A percentile compares a stretch with the other conserved stretches of the same genome.
phyloP scores from a whole-genome alignment of 2,329 filamentous ascomycete species.

The Hymenotorrendiella dingleyae region DNA sequence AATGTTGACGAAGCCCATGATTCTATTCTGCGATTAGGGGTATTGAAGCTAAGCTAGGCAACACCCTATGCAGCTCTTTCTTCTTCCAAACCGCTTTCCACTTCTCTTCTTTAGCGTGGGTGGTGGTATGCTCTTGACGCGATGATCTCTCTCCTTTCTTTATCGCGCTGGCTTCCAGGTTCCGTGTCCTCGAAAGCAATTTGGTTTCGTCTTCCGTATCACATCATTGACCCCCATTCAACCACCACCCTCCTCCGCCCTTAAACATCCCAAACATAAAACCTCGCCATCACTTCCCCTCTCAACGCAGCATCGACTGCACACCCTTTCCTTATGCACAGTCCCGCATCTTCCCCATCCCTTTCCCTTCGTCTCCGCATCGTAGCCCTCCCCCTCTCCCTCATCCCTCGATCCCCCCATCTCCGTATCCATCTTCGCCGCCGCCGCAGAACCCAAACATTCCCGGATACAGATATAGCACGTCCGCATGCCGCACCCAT shows the following conservation, averaged over 20 bases:
- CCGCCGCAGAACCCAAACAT: slow-evolving; percentile 45
- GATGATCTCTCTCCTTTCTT: too few species aligned
- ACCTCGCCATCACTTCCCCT: slow-evolving; percentile 58
- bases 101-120: too few species aligned
- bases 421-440: slow-evolving; percentile 19
- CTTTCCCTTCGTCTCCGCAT: slow-evolving; percentile 1
- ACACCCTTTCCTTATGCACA: slow-evolving; percentile 42
- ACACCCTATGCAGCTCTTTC: too few species aligned
- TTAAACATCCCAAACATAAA: slow-evolving; percentile 58
- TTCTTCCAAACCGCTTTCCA: too few species aligned
- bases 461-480: slow-evolving; percentile 65
- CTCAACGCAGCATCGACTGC: slow-evolving; percentile 65
- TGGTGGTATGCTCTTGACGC: too few species aligned
- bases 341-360: neutral
- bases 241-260: slow-evolving; percentile 13
- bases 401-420: slow-evolving; percentile 7
- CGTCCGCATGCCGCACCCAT: slow-evolving; percentile 53
- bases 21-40: too few species aligned
- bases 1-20: too few species aligned
- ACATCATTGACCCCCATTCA: too few species aligned
- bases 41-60: too few species aligned
- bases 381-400: neutral
- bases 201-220: too few species aligned
- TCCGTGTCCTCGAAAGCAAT: too few species aligned
- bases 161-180: too few species aligned